phyloP scores from a whole-genome alignment of 2,329 filamentous ascomycete species.

The Acrodontium crateriforme region DNA sequence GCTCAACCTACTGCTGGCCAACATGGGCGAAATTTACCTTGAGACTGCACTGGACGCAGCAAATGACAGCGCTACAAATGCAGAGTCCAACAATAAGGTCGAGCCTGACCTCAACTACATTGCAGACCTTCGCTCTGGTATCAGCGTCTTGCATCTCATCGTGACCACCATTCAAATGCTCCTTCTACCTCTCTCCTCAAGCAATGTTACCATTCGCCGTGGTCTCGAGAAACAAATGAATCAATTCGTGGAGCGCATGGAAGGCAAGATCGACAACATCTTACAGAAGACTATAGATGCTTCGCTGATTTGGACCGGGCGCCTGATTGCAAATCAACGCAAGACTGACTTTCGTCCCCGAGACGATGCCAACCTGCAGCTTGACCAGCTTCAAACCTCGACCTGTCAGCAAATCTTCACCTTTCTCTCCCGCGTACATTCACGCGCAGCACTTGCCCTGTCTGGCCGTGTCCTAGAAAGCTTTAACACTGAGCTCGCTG shows the following conservation, averaged over 20 bases:
- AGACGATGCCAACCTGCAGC: slow-evolving; percentile 62
- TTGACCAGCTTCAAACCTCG: slow-evolving; percentile 57
- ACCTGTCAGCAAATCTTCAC: slow-evolving; percentile 71
- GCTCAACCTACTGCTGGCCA: slow-evolving; percentile 67
- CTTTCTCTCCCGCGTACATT: slow-evolving; percentile 57
- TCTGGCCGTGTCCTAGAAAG: slow-evolving; percentile 72
- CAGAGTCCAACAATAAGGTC: slow-evolving; percentile 58
- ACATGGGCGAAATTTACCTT: slow-evolving; percentile 73
- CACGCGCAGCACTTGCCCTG: slow-evolving; percentile 51
- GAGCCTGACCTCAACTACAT: slow-evolving; percentile 85
- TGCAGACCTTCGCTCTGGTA: slow-evolving; percentile 61
- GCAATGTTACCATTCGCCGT: slow-evolving; percentile 77
- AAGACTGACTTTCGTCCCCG: slow-evolving; percentile 84
- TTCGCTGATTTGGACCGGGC: slow-evolving; percentile 60
- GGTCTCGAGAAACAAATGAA: slow-evolving; percentile 78
- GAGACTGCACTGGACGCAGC: slow-evolving; percentile 54
- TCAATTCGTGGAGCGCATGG: slow-evolving; percentile 59
- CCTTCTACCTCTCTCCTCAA: slow-evolving; percentile 74
- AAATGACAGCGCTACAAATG: slow-evolving; percentile 58
- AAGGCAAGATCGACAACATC: slow-evolving; percentile 66
- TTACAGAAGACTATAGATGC: slow-evolving; percentile 59
- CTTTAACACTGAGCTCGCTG: slow-evolving; percentile 71
- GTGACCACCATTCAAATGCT: slow-evolving; percentile 83
- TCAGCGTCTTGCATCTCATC: slow-evolving; percentile 86
- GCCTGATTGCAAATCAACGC: slow-evolving; percentile 61